phyloP scores from a whole-genome alignment of 2,329 filamentous ascomycete species.

The Ascochyta clinopodiicola region DNA sequence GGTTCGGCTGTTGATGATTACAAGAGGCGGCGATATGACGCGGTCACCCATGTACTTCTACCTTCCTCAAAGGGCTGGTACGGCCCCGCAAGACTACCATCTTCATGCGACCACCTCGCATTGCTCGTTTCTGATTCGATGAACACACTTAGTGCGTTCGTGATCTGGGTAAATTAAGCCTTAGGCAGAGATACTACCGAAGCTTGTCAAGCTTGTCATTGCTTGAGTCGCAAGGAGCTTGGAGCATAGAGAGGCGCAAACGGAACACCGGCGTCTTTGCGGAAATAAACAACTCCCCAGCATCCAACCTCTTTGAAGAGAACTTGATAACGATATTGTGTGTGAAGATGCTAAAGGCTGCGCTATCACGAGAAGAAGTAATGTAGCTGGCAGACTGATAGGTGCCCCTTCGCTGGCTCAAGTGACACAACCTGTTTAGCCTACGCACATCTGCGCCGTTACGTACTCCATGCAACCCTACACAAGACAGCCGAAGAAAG shows the following conservation, averaged over 20 bases:
- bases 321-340: neutral
- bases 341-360: neutral
- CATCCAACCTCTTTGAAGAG: neutral
- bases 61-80: slow-evolving; percentile 12
- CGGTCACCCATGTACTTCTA: slow-evolving; percentile 1
- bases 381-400: neutral
- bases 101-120: neutral
- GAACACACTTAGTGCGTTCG: neutral
- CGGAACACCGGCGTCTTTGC: neutral
- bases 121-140: slow-evolving; percentile 3
- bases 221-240: neutral
- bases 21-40: slow-evolving; percentile 8
- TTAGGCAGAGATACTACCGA: neutral
- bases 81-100: slow-evolving; percentile 2
- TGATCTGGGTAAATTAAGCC: slow-evolving; percentile 5
- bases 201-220: slow-evolving; percentile 14
- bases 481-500: neutral
- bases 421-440: neutral
- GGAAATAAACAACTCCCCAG: neutral
- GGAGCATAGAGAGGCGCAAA: neutral
- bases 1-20: neutral
- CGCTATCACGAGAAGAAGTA: neutral
- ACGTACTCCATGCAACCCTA: neutral
- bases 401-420: neutral
- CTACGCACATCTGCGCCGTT: neutral